Conservation (phyloP, 2,329 filamentous ascomycete genomes). For the Teratosphaeria epicoccoides region DNA sequence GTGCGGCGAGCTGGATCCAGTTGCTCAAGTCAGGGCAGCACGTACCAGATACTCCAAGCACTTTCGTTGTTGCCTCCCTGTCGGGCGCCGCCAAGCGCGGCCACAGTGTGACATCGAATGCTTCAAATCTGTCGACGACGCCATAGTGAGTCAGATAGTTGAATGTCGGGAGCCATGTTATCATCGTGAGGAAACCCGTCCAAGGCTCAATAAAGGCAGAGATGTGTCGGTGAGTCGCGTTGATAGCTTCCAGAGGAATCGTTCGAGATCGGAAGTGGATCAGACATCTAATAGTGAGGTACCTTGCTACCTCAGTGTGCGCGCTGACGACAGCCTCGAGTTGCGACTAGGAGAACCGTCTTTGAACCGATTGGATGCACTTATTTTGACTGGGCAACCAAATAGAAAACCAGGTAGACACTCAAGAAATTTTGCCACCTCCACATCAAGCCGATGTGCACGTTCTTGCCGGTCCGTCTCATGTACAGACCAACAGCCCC, state of each 20-base stretch:
- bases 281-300: too few species aligned
- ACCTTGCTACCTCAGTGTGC: too few species aligned
- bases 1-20: background rate
- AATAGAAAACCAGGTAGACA: too few species aligned
- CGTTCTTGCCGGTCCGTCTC: too few species aligned
- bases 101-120: background rate
- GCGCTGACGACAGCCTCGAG: too few species aligned
- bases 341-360: too few species aligned
- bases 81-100: background rate
- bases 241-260: background rate
- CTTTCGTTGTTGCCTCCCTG: background rate
- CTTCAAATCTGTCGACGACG: background rate
- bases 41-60: background rate
- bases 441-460: too few species aligned
- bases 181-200: background rate
- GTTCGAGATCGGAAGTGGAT: too few species aligned
- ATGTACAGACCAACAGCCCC: background rate
- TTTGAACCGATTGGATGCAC: too few species aligned
- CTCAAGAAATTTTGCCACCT: too few species aligned
- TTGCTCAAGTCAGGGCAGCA: background rate
- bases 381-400: too few species aligned
- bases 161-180: background rate
- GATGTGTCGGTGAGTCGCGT: background rate
- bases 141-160: background rate
- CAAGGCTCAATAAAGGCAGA: background rate